Evolutionary conservation across 2,329 filamentous ascomycete species (phyloP).

Genomic region (Apiospora saccharicola): DNA sequence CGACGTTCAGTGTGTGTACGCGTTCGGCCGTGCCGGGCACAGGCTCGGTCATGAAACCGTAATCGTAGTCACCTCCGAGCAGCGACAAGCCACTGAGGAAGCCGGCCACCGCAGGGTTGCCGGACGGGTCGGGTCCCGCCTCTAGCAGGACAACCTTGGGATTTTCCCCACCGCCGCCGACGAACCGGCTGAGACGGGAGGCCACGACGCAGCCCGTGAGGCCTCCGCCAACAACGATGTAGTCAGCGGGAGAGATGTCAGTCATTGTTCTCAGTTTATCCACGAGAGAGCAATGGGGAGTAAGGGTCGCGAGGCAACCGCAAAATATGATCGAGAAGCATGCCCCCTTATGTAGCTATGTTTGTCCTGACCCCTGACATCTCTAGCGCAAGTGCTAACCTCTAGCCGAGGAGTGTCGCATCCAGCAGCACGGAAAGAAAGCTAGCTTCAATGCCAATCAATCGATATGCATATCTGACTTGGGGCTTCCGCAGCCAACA

Average conservation of each 20-base stretch:
- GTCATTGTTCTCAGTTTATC: neutral
- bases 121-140: neutral
- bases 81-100: neutral
- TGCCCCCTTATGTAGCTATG: neutral
- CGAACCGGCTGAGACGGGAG: neutral
- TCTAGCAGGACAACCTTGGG: neutral
- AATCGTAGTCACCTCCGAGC: neutral
- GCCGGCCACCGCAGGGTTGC: neutral
- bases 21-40: constrained; percentile 26
- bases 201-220: neutral
- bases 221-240: neutral
- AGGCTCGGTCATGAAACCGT: neutral
- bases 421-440: neutral
- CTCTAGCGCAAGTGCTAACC: neutral
- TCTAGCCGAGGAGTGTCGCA: neutral
- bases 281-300: neutral
- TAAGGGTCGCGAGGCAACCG: neutral
- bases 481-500: neutral
- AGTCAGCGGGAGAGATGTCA: neutral
- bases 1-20: constrained; percentile 30
- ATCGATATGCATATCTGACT: neutral
- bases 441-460: neutral
- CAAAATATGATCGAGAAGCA: neutral
- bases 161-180: neutral
- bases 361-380: neutral